A percentile compares a stretch with the other conserved stretches of the same genome.
Evolutionary conservation across 139 green algal species (phyloP).

Genomic region (Picochlorum sp.): DNA sequence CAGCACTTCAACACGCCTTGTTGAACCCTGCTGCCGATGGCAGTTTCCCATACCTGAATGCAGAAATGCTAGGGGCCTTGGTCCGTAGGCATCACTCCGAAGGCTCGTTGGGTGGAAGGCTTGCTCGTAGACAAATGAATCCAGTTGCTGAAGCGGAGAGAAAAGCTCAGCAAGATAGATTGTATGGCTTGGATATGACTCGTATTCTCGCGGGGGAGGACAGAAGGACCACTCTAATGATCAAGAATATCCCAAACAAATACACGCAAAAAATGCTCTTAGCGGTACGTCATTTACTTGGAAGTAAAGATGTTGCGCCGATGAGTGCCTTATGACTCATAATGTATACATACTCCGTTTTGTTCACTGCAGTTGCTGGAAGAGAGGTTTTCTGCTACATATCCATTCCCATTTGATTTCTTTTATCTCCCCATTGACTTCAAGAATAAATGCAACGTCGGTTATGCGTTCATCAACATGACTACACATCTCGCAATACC

Average conservation of each 20-base stretch:
- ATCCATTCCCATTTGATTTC: conserved; percentile 55
- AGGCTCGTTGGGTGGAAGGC: conserved; percentile 41
- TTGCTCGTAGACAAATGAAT: conserved; percentile 55
- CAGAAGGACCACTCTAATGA: conserved; percentile 92
- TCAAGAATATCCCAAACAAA: conserved; percentile 99
- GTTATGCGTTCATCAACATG: conserved; percentile 99
- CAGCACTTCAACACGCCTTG: conserved; percentile 22
- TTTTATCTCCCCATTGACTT: conserved; percentile 88
- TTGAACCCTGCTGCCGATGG: neutral
- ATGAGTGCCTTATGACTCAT: too few relatives aligned
- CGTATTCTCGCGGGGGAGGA: conserved; percentile 60
- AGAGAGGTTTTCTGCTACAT: conserved; percentile 68
- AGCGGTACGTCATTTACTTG: too few relatives aligned
- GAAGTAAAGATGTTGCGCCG: too few relatives aligned
- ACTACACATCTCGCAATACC: conserved; percentile 65
- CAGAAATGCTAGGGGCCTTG: neutral
- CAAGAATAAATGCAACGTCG: conserved; percentile 99
- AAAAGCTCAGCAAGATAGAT: conserved; percentile 60
- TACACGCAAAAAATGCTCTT: conserved; percentile 99
- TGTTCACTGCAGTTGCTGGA: too few relatives aligned
- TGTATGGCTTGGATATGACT: conserved; percentile 77
- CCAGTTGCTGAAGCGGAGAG: conserved; percentile 63
- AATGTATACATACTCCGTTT: too few relatives aligned
- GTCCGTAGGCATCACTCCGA: neutral
- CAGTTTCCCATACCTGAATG: neutral